These are phyloP conservation scores for Paramecium octaurelia DNA, from an alignment of 73 alveolate genomes.

Conservation along the genomic window DNA sequence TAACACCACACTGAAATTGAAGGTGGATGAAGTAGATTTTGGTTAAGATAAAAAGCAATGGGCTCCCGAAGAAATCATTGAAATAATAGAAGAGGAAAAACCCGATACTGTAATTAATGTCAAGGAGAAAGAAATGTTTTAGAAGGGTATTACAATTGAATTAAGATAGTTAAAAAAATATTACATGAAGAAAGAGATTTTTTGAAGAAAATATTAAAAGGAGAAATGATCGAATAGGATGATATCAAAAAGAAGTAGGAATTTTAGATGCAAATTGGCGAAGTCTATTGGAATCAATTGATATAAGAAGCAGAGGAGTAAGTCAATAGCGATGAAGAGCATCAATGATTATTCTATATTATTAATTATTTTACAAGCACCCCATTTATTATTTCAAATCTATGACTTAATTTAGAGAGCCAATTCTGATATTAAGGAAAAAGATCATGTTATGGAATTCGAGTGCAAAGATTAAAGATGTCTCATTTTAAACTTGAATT, in stretches of 20 bases:
- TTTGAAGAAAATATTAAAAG: background rate
- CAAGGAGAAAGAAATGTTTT: background rate
- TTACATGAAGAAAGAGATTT: conserved; percentile 13
- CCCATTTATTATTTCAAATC: background rate
- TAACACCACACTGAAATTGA: background rate
- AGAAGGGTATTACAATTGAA: background rate
- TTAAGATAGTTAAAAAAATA: background rate
- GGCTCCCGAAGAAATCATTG: background rate
- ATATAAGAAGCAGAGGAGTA: conserved; percentile 42
- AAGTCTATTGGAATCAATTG: background rate
- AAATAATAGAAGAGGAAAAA: background rate
- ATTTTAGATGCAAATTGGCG: background rate
- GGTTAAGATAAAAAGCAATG: background rate
- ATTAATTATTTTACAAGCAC: background rate
- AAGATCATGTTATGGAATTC: background rate
- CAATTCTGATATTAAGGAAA: background rate
- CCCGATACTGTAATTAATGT: background rate
- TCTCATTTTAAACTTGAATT: background rate
- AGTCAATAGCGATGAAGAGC: background rate
- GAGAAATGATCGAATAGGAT: background rate
- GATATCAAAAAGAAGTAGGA: background rate
- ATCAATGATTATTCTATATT: background rate
- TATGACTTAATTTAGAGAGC: no score
- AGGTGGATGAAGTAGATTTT: conserved; percentile 1
- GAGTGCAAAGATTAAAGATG: background rate